Base-by-base conservation (phyloP, 148 eudicot genomes). In the Arbutus unedo region DNA sequence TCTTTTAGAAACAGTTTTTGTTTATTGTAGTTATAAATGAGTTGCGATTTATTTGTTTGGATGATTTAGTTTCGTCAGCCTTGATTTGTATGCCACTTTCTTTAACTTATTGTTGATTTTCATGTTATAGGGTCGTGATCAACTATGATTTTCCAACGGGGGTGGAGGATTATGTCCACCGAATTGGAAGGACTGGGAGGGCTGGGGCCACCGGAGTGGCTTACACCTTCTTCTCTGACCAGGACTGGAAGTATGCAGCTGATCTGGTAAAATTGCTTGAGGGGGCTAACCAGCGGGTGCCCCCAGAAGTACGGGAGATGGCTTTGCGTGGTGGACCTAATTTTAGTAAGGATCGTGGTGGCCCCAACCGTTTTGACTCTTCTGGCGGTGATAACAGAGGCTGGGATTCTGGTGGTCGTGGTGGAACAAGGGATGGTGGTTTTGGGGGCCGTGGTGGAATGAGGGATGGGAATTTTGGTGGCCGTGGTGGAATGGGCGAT, bases 121-220 rank as follows among this genome's bases (percentile, higher is more conserved):
- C 53, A 25, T 47, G 2, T 72, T 82, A 47, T 91, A 96, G 99
- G 91, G 95, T 94, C 73, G 99, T 96, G 55, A 89, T 96, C 88
- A 96, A 96, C 83, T 96, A 90, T 84, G 99, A 96, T 84, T 96
- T 96, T 50, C 99, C 99, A 53, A 94, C 91, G 82, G 98, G 99
- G n/a, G 81, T 96, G 75, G 99, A 96, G 85, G 99, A 96, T 83
- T 96, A 96, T 86, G 99, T 96, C 62, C 99, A 96, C 84, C 94
- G 99, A 76, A 96, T 96, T 54, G 99, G 99, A 75, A 91, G 99
- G 86, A 96, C 99, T 67, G 99, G 99, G 82, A 93, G 99, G 84
- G 99, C 99, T 25, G 99, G 99, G 82, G 98, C 97, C 45, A 94
- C 94, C 14, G 99, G 99, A 79, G 74, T 96, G 76, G 86, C 99